Evolutionary conservation across 2,329 filamentous ascomycete species (phyloP), one percentile per base, ranked within the genome.

Genomic region (Fusarium tanahbumbuense): DNA sequence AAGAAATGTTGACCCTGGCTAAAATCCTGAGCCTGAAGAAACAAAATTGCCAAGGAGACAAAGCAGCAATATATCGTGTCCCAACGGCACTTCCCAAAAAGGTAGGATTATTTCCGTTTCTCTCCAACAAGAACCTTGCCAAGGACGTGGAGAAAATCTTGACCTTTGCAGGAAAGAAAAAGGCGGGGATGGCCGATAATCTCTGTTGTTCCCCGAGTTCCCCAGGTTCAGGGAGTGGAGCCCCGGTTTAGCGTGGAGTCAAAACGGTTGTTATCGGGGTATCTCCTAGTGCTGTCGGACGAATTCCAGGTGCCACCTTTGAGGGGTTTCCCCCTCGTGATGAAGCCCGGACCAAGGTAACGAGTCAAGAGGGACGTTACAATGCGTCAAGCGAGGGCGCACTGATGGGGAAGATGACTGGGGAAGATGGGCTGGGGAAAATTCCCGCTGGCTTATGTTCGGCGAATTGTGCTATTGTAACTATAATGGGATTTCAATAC

Each of bases 201-300:
- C 30, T 37, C 20, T 23, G 27, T 15, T 18, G 8, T 41, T 65
- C 44, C 54, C 32, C 55, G 7, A 46, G 30, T 60, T 27, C 25
- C 45, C 60, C 60, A 45, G 47, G 20, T 45, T 25, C 32, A 2
- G 0, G 34, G 12, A 16, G 27, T 48, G 58, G 42, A 32, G 0
- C 22, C 11, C 16, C n/a, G 6, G 6, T 28, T n/a, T 64, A 50
- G 56, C 46, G 40, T 40, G 5, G 41, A 58, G 47, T 22, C 13
- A 11, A 23, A 23, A 46, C 23, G 20, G n/a, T 3, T 9, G 25
- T 8, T 16, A 10, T 67, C 64, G 64, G 64, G 15, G 2, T 18
- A 40, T 48, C 15, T 52, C 61, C 64, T 65, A 56, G 49, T 52
- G 44, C 1, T 22, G 2, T 65, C 64, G 64, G 64, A 50, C 44